Percentiles rank a stretch among this genome's conserved stretches.
Evolutionary conservation across 31 red algal species (phyloP).

Genomic region (Endocladia muricata): DNA sequence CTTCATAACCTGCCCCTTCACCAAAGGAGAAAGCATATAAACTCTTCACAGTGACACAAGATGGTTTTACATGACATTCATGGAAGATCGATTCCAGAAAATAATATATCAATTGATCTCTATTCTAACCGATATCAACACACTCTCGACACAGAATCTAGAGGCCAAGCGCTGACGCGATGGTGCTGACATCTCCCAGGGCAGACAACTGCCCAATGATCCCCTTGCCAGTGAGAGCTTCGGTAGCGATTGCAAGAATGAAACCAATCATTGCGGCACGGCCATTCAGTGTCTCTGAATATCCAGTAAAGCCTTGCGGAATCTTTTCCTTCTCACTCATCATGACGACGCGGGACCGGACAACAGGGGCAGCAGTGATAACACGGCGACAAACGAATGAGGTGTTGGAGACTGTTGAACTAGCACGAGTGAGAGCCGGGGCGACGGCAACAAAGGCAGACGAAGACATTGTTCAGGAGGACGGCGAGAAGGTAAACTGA

Average conservation of each 20-base stretch:
- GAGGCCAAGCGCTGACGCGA: conserved; percentile 11
- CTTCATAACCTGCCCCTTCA: no score
- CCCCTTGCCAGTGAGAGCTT: conserved; percentile 59
- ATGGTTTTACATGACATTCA: no score
- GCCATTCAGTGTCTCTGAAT: conserved; percentile 57
- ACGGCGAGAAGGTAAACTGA: no score
- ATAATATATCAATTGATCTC: no score
- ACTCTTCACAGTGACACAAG: no score
- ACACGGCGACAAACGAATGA: conserved; percentile 15
- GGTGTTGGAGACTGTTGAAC: background rate
- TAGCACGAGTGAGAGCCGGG: conserved; percentile 26
- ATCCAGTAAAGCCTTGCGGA: conserved; percentile 61
- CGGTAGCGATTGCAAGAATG: conserved; percentile 50
- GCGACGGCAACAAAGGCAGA: conserved; percentile 52
- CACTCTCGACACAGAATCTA: no score
- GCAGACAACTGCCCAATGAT: conserved; percentile 33
- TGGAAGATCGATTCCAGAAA: no score
- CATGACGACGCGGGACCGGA: conserved; percentile 22
- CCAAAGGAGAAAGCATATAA: no score
- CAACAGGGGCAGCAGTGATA: background rate
- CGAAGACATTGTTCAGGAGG: conserved; percentile 53
- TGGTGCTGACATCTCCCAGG: conserved; percentile 9
- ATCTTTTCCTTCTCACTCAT: conserved; percentile 61
- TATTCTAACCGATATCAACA: no score
- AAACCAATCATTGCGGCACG: conserved; percentile 67